Evolutionary conservation across 805 yeast genomes (phyloP).

Genomic region (Ogataea saltuana): DNA sequence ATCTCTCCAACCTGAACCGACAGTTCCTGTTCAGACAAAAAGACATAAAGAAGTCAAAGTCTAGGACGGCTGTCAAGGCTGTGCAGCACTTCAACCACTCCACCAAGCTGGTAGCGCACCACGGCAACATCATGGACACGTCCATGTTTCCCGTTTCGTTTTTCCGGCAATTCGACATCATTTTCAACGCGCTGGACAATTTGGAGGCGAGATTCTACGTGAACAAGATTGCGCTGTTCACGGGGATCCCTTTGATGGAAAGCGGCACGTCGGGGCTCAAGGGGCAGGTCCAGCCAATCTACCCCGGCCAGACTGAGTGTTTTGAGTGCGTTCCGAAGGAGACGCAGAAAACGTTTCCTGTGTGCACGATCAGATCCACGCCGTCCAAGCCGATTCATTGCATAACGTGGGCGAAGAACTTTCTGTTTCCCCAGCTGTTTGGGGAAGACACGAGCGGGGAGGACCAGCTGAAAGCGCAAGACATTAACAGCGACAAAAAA

Average conservation of each 20-base stretch:
- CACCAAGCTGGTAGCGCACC: slow-evolving; percentile 71
- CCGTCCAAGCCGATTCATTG: slow-evolving; percentile 97
- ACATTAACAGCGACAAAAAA: slow-evolving; percentile 62
- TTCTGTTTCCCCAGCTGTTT: slow-evolving; percentile 78
- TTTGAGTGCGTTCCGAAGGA: slow-evolving; percentile 89
- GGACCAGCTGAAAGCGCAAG: slow-evolving; percentile 33
- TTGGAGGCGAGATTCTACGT: slow-evolving; percentile 90
- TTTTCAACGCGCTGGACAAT: slow-evolving; percentile 93
- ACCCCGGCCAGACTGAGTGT: slow-evolving; percentile 82
- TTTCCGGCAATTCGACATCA: slow-evolving; percentile 73
- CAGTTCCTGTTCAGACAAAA: slow-evolving; percentile 88
- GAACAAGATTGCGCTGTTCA: slow-evolving; percentile 74
- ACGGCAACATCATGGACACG: slow-evolving; percentile 85
- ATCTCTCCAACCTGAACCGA: slow-evolving; percentile 86
- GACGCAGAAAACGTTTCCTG: slow-evolving; percentile 89
- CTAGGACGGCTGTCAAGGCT: slow-evolving; percentile 80
- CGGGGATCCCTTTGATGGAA: slow-evolving; percentile 79
- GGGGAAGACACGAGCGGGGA: slow-evolving; percentile 44
- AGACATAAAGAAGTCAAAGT: slow-evolving; percentile 87
- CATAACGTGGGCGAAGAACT: slow-evolving; percentile 96
- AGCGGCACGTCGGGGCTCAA: slow-evolving; percentile 93
- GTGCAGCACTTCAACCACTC: slow-evolving; percentile 71
- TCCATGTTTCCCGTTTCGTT: slow-evolving; percentile 69
- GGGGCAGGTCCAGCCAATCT: slow-evolving; percentile 93
- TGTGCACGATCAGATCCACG: slow-evolving; percentile 94